Evolutionary conservation across 2,329 filamentous ascomycete genomes (phyloP), one percentile per base, ranked within the genome.

Genomic region (Polychaeton citri): DNA sequence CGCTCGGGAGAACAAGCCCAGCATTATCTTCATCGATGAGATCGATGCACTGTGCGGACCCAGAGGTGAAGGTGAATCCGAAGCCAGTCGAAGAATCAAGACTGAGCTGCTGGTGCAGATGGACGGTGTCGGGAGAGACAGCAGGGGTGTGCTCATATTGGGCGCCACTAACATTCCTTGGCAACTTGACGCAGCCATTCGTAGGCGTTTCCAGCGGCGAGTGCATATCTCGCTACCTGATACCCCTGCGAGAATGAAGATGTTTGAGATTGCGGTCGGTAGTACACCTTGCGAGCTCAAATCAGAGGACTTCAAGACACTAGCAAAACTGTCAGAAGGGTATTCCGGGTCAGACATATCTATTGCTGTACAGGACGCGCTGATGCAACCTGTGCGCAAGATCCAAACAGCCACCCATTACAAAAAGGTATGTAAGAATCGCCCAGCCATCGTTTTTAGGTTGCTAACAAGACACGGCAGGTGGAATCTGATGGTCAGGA

Each of bases 11-110:
- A 96, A 95, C 62, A 94, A 90, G 52, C 90, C 90, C 1, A 90
- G 87, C 2, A 95, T 98, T 56, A 95, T 96, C 60, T 96, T 96
- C 64, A 95, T 96, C 54, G 88, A 96, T 59, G 88, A 96, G 62
- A 86, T 96, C 44, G 90, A 98, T 59, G 90, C 90, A 4, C 77
- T 98, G 2, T 96, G 90, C 55, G 90, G 90, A 0, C 87, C 88
- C 6, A 76, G 90, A 52, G 77, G 76, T 33, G 90, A 98, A 69
- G 90, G 90, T 57, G 92, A 98, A 65, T 95, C 87, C 2, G 90
- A 98, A 68, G 90, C 92, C 1, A 95, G 87, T 35, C 76, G 90
- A 42, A 81, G 90, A 58, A 98, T 98, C 70, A 98, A 98, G 66
- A 98, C 90, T 1, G 90, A 98, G 61, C 77, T 98, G 53, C 76